Base-by-base conservation (phyloP, 352 stramenopile species). In the Pythium oligandrum region DNA sequence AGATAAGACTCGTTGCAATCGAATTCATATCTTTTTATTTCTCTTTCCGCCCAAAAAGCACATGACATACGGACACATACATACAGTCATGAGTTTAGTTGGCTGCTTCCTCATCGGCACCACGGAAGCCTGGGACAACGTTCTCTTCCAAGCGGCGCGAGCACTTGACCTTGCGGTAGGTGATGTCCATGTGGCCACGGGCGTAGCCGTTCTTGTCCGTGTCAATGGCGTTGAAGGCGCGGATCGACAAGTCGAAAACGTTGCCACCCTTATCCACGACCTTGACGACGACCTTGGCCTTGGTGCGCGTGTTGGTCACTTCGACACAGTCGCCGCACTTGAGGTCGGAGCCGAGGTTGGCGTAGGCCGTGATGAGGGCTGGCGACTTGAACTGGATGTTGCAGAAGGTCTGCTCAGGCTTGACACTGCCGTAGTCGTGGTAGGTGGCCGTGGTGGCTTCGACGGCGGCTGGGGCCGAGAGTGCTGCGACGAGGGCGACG, bases 251-350 rank as follows among this genome's bases (percentile, higher is more conserved):
- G 17, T 51, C 46, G 34, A 51, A 51, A 26, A 34, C 17, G 32
- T 12, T 31, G 32, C 46, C 46, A 31, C 46, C 46, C n/a, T 39
- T 34, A 2, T 51, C 46, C 17, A 51, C 46, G 10, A 51, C 34
- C 46, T 51, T 51, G 31, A 51, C 46, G 5, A 40, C 32, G 30
- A 9, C 10, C 7, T 5, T 40, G 12, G n/a, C 32, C 6, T 31
- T 31, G 17, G 17, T 38, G 7, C 7, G 6, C 6, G 11, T 39
- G 34, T 51, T 51, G 46, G 31, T 37, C 8, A 51, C 34, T 8
- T 17, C 6, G 17, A 51, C 32, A 17, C 46, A 51, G 46, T 51
- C 46, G 34, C 46, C 46, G 46, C 46, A 51, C 34, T 51, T 51
- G 46, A 51, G 46, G 32, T 51, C 46, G n/a, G 7, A n/a, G 34